phyloP scores from a whole-genome alignment of 306 rosid genomes.

The Sophora flavescens region DNA sequence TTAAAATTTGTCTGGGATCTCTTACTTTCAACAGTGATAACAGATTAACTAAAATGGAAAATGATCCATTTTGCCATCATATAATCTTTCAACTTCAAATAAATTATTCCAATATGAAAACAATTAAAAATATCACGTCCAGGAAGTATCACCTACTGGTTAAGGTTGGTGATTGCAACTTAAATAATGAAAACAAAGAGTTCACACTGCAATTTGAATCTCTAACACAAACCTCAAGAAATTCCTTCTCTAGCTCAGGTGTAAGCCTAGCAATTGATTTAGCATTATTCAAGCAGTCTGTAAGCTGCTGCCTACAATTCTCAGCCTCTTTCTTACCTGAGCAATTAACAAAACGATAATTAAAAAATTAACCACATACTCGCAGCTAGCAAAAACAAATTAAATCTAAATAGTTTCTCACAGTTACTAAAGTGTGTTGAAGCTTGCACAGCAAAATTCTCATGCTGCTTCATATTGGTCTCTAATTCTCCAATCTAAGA shows the following conservation, averaged over 20 bases:
- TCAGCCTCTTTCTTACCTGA: constrained; percentile 76
- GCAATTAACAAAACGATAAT: constrained; percentile 39
- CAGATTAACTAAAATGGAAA: neutral
- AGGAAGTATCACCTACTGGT: constrained; percentile 9
- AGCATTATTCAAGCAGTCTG: constrained; percentile 66
- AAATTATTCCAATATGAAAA: constrained; percentile 26
- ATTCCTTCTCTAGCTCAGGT: constrained; percentile 74
- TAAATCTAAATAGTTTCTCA: constrained; percentile 51
- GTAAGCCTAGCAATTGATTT: constrained; percentile 81
- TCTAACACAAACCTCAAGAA: constrained; percentile 76
- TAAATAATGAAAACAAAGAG: neutral
- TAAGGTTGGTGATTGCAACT: constrained; percentile 10
- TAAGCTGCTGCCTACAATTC: constrained; percentile 62
- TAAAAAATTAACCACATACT: constrained; percentile 22
- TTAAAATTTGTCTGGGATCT: neutral
- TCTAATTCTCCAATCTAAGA: constrained; percentile 83
- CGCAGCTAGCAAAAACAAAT: constrained; percentile 12
- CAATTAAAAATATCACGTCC: neutral
- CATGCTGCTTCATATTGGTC: constrained; percentile 75
- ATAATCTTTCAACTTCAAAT: constrained; percentile 8
- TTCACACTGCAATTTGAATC: neutral
- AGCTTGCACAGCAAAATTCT: constrained; percentile 77
- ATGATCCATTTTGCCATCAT: constrained; percentile 6
- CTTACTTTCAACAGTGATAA: neutral
- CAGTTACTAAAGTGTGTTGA: constrained; percentile 61